Conservation (phyloP, 495 filamentous ascomycete genomes). For the Xylaria sp. region DNA sequence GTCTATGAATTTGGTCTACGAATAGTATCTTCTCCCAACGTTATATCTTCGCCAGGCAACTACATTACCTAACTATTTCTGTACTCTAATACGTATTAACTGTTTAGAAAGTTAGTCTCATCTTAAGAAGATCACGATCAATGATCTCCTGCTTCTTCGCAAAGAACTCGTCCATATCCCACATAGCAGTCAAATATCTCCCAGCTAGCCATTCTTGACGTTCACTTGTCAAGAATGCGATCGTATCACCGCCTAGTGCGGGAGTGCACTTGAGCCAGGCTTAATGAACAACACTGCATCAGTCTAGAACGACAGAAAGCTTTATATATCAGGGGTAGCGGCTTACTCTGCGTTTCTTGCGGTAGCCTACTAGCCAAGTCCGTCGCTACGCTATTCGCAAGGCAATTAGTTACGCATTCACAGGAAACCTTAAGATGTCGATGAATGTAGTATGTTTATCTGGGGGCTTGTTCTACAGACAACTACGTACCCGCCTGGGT, state of each 20-base stretch:
- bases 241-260: constrained; percentile 52
- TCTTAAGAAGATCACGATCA: constrained; percentile 50
- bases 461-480: neutral
- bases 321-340: neutral
- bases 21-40: neutral
- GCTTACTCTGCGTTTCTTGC: neutral
- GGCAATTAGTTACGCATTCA: neutral
- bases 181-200: constrained; percentile 52
- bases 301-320: neutral
- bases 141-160: constrained; percentile 54
- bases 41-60: neutral
- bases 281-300: neutral
- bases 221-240: constrained; percentile 55
- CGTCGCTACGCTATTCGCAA: neutral
- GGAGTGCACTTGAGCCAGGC: constrained; percentile 45
- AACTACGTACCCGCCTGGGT: neutral
- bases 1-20: neutral
- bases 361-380: neutral
- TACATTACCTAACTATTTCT: too few relatives aligned
- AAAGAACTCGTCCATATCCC: constrained; percentile 58
- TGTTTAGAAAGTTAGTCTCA: constrained; percentile 46
- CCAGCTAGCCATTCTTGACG: constrained; percentile 58
- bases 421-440: too few relatives aligned
- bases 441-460: neutral
- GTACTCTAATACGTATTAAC: too few relatives aligned